Percentiles rank a stretch among this genome's conserved stretches.
Evolutionary conservation across 129 eudicot genomes (phyloP).

Genomic region (Smallanthus sonchifolius): DNA sequence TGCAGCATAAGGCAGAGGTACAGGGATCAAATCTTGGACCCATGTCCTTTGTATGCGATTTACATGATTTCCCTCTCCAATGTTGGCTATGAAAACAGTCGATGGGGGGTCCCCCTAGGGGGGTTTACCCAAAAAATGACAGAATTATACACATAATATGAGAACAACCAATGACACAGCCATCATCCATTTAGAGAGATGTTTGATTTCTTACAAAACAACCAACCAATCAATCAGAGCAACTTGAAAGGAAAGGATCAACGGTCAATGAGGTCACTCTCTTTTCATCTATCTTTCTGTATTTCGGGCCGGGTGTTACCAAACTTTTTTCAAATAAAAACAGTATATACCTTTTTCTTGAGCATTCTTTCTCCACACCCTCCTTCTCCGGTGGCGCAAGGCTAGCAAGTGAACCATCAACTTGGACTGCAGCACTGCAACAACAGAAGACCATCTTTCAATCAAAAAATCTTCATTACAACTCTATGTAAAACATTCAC

Average conservation of each 20-base stretch:
- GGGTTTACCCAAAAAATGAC: not conserved
- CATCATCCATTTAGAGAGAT: not conserved
- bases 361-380: constrained; percentile 40
- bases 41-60: not conserved
- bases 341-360: constrained; percentile 58
- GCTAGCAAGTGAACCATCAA: constrained; percentile 44
- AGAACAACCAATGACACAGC: not conserved
- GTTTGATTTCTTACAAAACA: not conserved
- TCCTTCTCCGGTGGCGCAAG: constrained; percentile 36
- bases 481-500: not conserved
- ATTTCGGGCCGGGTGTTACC: not conserved
- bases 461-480: not conserved
- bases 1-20: not conserved
- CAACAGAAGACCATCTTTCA: constrained; percentile 13
- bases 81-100: not conserved
- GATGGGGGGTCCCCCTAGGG: not conserved
- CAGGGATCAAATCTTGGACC: not conserved
- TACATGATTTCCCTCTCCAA: not conserved
- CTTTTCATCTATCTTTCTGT: not conserved
- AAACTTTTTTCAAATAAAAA: not conserved
- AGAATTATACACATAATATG: not conserved
- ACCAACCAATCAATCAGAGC: too few species aligned
- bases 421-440: constrained; percentile 39
- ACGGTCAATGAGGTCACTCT: not conserved
- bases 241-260: not conserved